Base-by-base conservation (phyloP, 169 alveolate genomes). In the Plasmodium chabaudi region DNA sequence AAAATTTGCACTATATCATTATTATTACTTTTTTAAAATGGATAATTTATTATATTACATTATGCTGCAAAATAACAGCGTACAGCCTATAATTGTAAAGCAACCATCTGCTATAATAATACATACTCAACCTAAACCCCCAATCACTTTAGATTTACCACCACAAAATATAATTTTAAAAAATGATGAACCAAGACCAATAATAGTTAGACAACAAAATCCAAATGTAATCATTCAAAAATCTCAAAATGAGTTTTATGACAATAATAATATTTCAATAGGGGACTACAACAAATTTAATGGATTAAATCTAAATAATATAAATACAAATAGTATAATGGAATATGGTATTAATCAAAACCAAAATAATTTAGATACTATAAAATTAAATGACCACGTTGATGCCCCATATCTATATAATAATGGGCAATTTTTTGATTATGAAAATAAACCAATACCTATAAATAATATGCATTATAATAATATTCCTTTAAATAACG, bases 101-200 rank as follows among this genome's bases (percentile, higher is more conserved):
- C 91, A 86, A 59, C 91, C 91, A 25, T 44, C 65, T 12, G 65
- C 91, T 23, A 55, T 86, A 17, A 34, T 86, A 21, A 86, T 86
- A 10, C 77, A 63, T 15, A 57, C 57, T 34, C 86, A 86, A 51
- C 86, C 87, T 19, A 55, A 86, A 34, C 55, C 42, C 25, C 91
- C 91, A 12, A 59, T 86, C 17, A 86, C 91, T 5, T 72, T 86
- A 27, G 91, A 86, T 23, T 23, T 86, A 64, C 91, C 91, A 9
- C 74, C 91, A 15, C 91, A 86, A 70, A 86, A 86, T 70, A 86
- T 86, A 47, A 86, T 86, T 72, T 57, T 86, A 25, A 86, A 86
- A 70, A 86, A 59, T 64, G 87, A 70, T 12, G 87, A 86, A 57
- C 91, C 91, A 19, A 86, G 71, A 23, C 91, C 91, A 15, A 86